phyloP scores from a whole-genome alignment of 2,329 filamentous ascomycete genomes.

The Fusarium heterosporum region DNA sequence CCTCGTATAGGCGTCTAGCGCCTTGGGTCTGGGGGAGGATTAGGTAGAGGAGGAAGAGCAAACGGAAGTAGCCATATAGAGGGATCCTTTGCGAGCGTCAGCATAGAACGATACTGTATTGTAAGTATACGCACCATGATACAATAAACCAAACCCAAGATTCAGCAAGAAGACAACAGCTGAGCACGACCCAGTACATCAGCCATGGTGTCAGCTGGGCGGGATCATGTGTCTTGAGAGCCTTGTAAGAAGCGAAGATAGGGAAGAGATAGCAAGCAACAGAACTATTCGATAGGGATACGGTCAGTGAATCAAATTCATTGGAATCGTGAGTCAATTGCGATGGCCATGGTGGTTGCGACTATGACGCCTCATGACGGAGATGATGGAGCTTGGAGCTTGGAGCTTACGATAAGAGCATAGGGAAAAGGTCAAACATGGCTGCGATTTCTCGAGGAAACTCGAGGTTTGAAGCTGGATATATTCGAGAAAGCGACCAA shows the following conservation, averaged over 20 bases:
- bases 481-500: background rate
- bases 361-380: slow-evolving; percentile 40
- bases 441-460: slow-evolving; percentile 40
- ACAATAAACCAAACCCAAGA: slow-evolving; percentile 90
- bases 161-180: slow-evolving; percentile 83
- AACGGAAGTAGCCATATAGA: slow-evolving; percentile 92
- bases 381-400: slow-evolving; percentile 22
- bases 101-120: background rate
- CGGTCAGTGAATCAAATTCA: slow-evolving; percentile 26
- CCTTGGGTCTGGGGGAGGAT: slow-evolving; percentile 98
- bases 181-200: slow-evolving; percentile 98
- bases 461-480: background rate
- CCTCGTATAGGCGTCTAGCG: slow-evolving; percentile 85
- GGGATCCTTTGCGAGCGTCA: slow-evolving; percentile 71
- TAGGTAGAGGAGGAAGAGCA: slow-evolving; percentile 90
- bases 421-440: slow-evolving; percentile 84
- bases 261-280: slow-evolving; percentile 92
- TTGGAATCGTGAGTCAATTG: slow-evolving; percentile 4
- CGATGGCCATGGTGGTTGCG: background rate
- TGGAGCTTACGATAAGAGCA: slow-evolving; percentile 77
- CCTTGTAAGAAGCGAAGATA: slow-evolving; percentile 97
- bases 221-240: slow-evolving; percentile 90
- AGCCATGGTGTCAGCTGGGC: slow-evolving; percentile 95
- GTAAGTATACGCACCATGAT: slow-evolving; percentile 64
- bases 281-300: slow-evolving; percentile 66